These are phyloP conservation scores for Ensete ventricosum DNA, from an alignment of 176 grass and related monocot species.

Conservation along the genomic window DNA sequence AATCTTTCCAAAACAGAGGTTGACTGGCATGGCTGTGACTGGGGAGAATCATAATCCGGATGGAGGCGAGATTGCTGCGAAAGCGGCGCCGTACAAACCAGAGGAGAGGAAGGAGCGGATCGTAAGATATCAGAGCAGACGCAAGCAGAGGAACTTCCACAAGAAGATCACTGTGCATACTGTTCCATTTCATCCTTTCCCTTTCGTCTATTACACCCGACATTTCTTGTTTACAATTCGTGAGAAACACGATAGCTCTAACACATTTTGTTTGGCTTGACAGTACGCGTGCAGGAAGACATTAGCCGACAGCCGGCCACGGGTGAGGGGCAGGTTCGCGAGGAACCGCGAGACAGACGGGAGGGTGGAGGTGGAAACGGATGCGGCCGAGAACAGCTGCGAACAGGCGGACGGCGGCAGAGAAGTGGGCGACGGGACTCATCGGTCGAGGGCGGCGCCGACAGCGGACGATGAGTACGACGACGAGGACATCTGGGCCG, in stretches of 20 bases:
- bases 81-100: constrained; percentile 51
- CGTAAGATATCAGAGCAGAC: constrained; percentile 52
- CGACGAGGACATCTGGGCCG: background rate
- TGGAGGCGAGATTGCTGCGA: constrained; percentile 31
- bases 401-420: constrained; percentile 17
- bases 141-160: constrained; percentile 66
- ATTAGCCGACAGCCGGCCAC: constrained; percentile 72
- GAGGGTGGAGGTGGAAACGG: constrained; percentile 43
- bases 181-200: background rate
- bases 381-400: constrained; percentile 28
- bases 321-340: constrained; percentile 83
- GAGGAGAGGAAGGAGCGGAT: constrained; percentile 72
- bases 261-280: background rate
- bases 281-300: constrained; percentile 97
- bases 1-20: constrained; percentile 36
- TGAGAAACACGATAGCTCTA: background rate
- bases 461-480: background rate
- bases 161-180: constrained; percentile 85
- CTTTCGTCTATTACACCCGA: background rate
- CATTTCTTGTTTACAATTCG: background rate
- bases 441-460: background rate
- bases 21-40: constrained; percentile 29
- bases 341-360: constrained; percentile 60
- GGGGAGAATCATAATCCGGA: constrained; percentile 45
- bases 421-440: background rate